These are phyloP conservation scores for Citrus unshiu DNA, from an alignment of 345 rosid species.

Conservation along the genomic window DNA sequence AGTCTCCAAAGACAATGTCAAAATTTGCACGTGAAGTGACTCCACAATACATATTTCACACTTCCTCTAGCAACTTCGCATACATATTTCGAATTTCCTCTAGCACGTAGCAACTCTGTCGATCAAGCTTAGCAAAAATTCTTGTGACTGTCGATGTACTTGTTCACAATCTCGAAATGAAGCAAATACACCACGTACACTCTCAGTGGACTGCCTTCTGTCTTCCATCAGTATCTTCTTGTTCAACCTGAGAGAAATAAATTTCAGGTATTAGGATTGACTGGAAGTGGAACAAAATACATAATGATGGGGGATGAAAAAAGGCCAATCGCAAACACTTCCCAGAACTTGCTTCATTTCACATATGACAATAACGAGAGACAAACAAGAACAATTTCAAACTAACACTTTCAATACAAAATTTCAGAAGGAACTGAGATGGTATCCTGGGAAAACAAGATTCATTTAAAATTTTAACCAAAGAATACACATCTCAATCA, in stretches of 20 bases:
- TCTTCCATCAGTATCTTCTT: slow-evolving; percentile 48
- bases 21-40: not conserved
- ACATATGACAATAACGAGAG: not conserved
- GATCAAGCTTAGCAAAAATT: not conserved
- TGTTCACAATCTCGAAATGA: not conserved
- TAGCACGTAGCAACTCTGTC: not conserved
- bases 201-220: slow-evolving; percentile 32
- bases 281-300: not conserved
- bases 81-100: not conserved
- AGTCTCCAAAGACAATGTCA: not conserved
- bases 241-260: slow-evolving; percentile 48
- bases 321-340: not conserved
- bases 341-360: not conserved
- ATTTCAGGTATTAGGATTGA: not conserved
- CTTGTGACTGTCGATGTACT: not conserved
- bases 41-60: not conserved
- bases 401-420: not conserved
- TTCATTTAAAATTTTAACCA: not conserved
- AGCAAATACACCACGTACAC: not conserved
- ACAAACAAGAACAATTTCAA: not conserved
- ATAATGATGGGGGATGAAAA: not conserved
- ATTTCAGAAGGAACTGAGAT: no score
- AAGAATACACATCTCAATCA: not conserved
- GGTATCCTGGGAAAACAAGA: not conserved
- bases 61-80: not conserved